Evolutionary conservation across 2,329 filamentous ascomycete genomes (phyloP), one percentile per base, ranked within the genome.

Genomic region (Colletotrichum magnum): DNA sequence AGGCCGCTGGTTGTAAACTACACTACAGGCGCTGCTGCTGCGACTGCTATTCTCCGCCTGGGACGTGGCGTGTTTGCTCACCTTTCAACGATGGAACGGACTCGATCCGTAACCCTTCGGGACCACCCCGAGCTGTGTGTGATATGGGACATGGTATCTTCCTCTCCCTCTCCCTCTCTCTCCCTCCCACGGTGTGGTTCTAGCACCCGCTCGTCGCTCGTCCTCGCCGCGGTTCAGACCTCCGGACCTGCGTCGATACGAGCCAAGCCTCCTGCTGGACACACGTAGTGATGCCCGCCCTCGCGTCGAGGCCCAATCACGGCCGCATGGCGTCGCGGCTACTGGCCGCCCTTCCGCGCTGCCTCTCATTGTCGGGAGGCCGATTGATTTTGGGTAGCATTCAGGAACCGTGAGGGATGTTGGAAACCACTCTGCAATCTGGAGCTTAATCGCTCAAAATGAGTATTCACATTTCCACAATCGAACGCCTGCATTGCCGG

Each of bases 231-330:
- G 39, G 21, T 48, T 32, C 50, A 32, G 50, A 12, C 32, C 39
- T 21, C 28, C 54, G 65, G 41, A 65, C 54, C 28, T 68, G 48
- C 60, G 24, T 68, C 48, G 41, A 68, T 54, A 58, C 60, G 60
- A 64, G 60, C 60, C 64, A 56, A 62, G 51, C 50, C 36, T 57
- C 39, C 58, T 36, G 32, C 16, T 43, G 26, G 39, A 28, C 32
- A 56, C 28, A 39, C 18, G 2, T 24, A 24, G 21, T 24, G 21
- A 24, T 24, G 21, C 21, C 21, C 36, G 53, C 36, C 53, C 59
- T 64, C 60, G 47, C 47, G 43, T 32, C 52, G 47, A 58, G 47
- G n/a, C 15, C 45, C 47, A 52, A n/a, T 47, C 36, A 18, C 62
- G 41, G 18, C 13, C n/a, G n/a, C 43, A 45, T 41, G 45, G n/a